Evolutionary conservation across 805 yeast genomes (phyloP).

Genomic region (Nakazawaea peltata): DNA sequence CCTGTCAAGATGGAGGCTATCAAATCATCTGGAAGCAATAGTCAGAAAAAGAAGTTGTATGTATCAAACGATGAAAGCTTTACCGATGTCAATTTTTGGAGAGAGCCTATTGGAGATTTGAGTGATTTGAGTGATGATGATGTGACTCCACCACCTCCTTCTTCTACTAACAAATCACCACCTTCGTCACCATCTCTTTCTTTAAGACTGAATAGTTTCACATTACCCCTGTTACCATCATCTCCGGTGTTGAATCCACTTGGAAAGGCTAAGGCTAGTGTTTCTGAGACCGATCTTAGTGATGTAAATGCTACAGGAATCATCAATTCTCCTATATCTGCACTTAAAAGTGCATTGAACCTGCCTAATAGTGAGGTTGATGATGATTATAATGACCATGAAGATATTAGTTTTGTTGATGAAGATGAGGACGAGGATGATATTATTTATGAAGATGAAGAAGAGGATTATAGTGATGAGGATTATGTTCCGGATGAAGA

Average conservation of each 20-base stretch:
- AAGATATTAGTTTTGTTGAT: neutral
- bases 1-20: conserved; percentile 39
- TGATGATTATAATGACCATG: too few relatives aligned
- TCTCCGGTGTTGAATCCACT: conserved; percentile 3
- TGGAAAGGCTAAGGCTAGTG: neutral
- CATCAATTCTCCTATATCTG: too few relatives aligned
- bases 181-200: conserved; percentile 10
- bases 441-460: conserved; percentile 21
- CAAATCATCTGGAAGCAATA: conserved; percentile 7
- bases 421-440: conserved; percentile 22
- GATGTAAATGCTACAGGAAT: too few relatives aligned
- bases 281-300: conserved; percentile 9
- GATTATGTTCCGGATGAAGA: conserved; percentile 22
- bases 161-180: neutral
- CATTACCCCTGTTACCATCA: conserved; percentile 6
- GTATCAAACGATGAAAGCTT: conserved; percentile 48
- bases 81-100: conserved; percentile 89
- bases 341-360: too few relatives aligned
- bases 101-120: conserved; percentile 65
- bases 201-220: conserved; percentile 8
- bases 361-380: too few relatives aligned
- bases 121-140: conserved; percentile 52
- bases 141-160: conserved; percentile 11
- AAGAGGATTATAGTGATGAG: conserved; percentile 22
- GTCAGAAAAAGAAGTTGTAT: conserved; percentile 3